A percentile compares a stretch with the other conserved stretches of the same genome.
phyloP scores from a whole-genome alignment of 495 filamentous ascomycete species.

The Hyaloscypha finlandica region DNA sequence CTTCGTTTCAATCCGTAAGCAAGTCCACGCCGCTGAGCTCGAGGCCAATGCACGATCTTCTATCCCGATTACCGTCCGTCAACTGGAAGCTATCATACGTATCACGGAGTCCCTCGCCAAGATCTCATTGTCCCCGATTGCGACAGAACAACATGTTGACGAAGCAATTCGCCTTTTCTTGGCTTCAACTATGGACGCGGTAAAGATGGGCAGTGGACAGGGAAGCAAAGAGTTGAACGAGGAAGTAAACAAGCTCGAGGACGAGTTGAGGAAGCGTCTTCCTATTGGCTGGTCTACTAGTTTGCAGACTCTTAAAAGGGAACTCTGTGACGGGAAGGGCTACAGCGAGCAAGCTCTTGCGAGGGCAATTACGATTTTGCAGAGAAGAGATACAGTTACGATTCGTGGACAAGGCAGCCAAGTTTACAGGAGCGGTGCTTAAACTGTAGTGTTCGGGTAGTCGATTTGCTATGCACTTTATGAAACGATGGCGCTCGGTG shows the following conservation, averaged over 20 bases:
- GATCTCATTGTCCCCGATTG: slow-evolving; percentile 78
- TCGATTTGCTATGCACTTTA: neutral
- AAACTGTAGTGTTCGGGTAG: neutral
- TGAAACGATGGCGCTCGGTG: slow-evolving; percentile 5
- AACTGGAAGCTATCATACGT: slow-evolving; percentile 95
- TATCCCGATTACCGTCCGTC: slow-evolving; percentile 97
- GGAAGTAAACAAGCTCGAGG: slow-evolving; percentile 84
- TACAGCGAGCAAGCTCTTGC: slow-evolving; percentile 85
- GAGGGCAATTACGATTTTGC: slow-evolving; percentile 81
- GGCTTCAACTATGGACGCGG: slow-evolving; percentile 96
- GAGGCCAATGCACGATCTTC: slow-evolving; percentile 84
- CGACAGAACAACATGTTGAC: slow-evolving; percentile 89
- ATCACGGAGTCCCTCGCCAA: slow-evolving; percentile 97
- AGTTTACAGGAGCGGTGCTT: slow-evolving; percentile 68
- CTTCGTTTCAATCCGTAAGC: slow-evolving; percentile 93
- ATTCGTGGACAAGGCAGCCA: slow-evolving; percentile 86
- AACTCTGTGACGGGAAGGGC: slow-evolving; percentile 86
- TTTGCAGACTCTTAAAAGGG: slow-evolving; percentile 78
- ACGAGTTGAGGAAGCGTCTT: slow-evolving; percentile 83
- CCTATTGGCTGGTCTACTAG: slow-evolving; percentile 96
- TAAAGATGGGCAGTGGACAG: slow-evolving; percentile 81
- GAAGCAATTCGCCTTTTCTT: slow-evolving; percentile 98
- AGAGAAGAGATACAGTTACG: slow-evolving; percentile 86
- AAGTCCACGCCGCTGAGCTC: slow-evolving; percentile 88
- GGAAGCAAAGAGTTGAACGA: slow-evolving; percentile 87